phyloP scores from a whole-genome alignment of 768 basidiomycete species.

The Lentinus brumalis region DNA sequence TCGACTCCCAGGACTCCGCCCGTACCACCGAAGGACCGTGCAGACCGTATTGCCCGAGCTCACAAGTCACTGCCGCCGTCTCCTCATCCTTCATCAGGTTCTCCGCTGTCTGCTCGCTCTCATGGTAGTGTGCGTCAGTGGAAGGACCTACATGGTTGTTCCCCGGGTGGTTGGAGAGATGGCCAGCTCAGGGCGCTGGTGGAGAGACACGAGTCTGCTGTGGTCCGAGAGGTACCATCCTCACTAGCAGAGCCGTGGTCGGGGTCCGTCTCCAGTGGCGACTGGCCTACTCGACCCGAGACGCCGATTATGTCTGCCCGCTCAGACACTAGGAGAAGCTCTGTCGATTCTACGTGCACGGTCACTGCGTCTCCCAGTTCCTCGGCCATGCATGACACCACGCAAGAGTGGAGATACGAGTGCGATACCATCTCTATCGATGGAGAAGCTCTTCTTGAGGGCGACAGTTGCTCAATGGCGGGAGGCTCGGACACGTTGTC shows the following conservation, averaged over 20 bases:
- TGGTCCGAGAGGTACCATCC: not conserved
- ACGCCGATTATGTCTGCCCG: not conserved
- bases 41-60: not conserved
- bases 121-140: not conserved
- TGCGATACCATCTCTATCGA: not conserved
- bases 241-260: slow-evolving; percentile 12
- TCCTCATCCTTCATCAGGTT: not conserved
- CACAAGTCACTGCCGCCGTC: slow-evolving; percentile 17
- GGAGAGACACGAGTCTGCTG: not conserved
- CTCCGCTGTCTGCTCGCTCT: not conserved
- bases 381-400: slow-evolving; percentile 10
- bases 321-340: slow-evolving; percentile 2
- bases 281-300: not conserved
- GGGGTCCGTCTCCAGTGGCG: not conserved
- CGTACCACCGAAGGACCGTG: slow-evolving; percentile 11
- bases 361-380: slow-evolving; percentile 13
- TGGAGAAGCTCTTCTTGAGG: not conserved
- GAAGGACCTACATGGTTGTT: not conserved
- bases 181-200: not conserved
- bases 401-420: not conserved
- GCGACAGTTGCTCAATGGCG: slow-evolving; percentile 1
- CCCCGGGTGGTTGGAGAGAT: not conserved
- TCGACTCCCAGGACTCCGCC: not conserved
- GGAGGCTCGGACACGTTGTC: not conserved
- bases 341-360: slow-evolving; percentile 11